Base-by-base conservation (phyloP, 768 basidiomycete species). In the Phlebiopsis gigantea region DNA sequence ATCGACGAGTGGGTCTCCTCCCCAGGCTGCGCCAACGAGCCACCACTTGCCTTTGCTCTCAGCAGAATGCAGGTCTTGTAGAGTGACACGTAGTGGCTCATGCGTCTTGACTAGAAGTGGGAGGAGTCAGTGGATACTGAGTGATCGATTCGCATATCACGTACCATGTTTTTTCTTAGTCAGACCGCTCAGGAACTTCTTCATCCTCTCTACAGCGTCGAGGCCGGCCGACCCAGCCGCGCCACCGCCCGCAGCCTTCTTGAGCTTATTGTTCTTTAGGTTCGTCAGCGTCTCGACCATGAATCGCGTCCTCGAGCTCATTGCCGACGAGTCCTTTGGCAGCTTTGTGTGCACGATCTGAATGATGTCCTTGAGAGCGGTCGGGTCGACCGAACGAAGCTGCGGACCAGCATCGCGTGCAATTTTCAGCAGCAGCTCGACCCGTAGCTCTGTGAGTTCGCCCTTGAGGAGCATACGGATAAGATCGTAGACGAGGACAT, bases 21-120 rank as follows among this genome's bases (percentile, higher is more conserved):
- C 80, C 96, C 96, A 99, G 0, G 91, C 96, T 1, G 96, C 93
- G 17, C 96, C 97, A 31, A 98, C 91, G 1, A 98, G 78, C 96
- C 97, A 98, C 97, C 97, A 98, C 73, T 97, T 97, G 4, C 95
- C 97, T 66, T 85, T 90, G 10, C 79, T 88, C 55, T 91, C 84
- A 1, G 93, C 86, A 0, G 84, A 81, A 58, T 82, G 90, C 5
- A 98, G 79, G 71, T 98, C 96, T n/a, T 77, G 77, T 22, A 98
- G 76, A 0, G 89, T 85, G 1, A 97, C 84, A 6, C 93, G 86
- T 7, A 99, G 77, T 0, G 94, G 86, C 45, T 98, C 97, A 65
- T 91, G 84, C 0, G 85, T 82, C 50, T 87, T 75, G 5, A 93
- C 94, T 95, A 57, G 22, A 30, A n/a, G 15, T 31, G n/a, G 5